Percentiles rank a stretch among this genome's conserved stretches.
Conservation (phyloP, 495 filamentous ascomycete genomes). For the Penicillium crystallinum region DNA sequence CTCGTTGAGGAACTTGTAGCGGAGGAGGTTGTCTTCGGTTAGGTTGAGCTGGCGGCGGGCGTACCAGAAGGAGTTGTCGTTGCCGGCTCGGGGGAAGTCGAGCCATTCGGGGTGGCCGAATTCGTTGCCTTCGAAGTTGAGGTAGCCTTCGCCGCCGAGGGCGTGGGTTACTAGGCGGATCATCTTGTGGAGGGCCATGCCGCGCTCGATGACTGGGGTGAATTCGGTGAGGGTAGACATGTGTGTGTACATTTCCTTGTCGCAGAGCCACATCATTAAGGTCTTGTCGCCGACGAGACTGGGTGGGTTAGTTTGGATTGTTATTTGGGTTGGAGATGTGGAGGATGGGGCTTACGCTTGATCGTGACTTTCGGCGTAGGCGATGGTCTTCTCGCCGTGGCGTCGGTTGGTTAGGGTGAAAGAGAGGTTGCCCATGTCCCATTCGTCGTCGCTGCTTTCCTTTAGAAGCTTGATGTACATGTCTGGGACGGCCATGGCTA, state of each 20-base stretch:
- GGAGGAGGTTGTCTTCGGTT: conserved; percentile 75
- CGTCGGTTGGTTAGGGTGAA: conserved; percentile 88
- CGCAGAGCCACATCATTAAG: conserved; percentile 96
- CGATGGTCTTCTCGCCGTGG: conserved; percentile 97
- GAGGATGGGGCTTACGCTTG: conserved; percentile 75
- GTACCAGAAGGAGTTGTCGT: conserved; percentile 95
- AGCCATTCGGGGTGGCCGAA: conserved; percentile 99
- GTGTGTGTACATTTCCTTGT: conserved; percentile 94
- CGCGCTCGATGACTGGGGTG: conserved; percentile 86
- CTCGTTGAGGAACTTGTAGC: conserved; percentile 89
- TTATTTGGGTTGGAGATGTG: background rate
- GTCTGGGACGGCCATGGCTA: conserved; percentile 97
- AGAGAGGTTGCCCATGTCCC: conserved; percentile 82
- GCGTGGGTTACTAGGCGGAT: conserved; percentile 90
- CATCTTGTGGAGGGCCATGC: conserved; percentile 92
- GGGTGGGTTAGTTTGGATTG: conserved; percentile 28
- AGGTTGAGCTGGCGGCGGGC: conserved; percentile 93
- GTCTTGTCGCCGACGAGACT: conserved; percentile 96
- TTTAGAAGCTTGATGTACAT: conserved; percentile 99
- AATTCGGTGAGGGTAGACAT: conserved; percentile 83
- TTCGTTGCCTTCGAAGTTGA: conserved; percentile 98
- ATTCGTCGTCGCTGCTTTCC: conserved; percentile 84
- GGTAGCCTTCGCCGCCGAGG: conserved; percentile 94
- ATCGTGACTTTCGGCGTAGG: conserved; percentile 94
- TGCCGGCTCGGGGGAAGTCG: conserved; percentile 92